A percentile compares a stretch with the other conserved stretches of the same genome.
These are phyloP conservation scores for Capsicum rhomboideum DNA, from an alignment of 257 asterid species.

Conservation along the genomic window DNA sequence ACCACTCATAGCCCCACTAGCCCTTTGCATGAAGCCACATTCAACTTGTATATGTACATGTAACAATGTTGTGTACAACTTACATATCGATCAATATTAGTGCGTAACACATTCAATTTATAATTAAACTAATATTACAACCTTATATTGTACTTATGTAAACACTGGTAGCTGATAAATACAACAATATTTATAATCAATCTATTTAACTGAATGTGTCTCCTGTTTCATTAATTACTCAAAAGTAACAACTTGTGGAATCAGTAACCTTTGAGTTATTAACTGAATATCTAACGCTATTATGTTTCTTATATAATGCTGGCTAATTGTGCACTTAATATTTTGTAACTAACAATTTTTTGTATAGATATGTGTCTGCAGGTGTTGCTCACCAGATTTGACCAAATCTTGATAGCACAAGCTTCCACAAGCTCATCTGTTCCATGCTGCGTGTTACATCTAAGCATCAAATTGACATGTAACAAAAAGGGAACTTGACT, in stretches of 20 bases:
- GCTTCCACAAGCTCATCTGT: conserved; percentile 82
- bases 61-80: no score
- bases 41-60: no score
- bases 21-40: no score
- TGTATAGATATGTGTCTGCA: neutral
- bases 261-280: neutral
- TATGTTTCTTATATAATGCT: neutral
- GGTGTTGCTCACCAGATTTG: conserved; percentile 37
- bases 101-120: no score
- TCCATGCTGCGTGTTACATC: conserved; percentile 53
- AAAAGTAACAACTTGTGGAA: neutral
- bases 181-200: no score
- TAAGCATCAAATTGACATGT: conserved; percentile 4
- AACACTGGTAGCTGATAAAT: no score
- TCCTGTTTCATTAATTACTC: conserved; percentile 30
- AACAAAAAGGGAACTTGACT: neutral
- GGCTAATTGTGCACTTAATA: neutral
- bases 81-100: no score
- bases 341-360: neutral
- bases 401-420: conserved; percentile 74
- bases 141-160: no score
- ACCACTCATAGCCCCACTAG: no score
- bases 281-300: neutral
- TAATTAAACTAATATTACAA: no score
- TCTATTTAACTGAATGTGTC: no score